Conservation (phyloP, 805 yeast species). For the Saccharomycopsis javanensis region DNA sequence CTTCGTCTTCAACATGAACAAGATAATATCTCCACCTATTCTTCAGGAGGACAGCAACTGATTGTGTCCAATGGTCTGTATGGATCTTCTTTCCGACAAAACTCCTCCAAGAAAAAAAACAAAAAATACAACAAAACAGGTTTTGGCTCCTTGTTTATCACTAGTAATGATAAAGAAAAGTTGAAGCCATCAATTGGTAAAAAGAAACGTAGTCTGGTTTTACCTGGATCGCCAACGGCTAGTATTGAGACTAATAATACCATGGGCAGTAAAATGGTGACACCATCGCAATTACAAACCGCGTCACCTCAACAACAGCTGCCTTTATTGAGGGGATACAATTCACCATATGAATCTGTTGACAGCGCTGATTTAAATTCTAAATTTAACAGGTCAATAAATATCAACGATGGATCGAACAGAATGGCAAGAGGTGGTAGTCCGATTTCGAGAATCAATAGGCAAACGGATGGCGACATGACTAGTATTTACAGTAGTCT, state of each 20-base stretch:
- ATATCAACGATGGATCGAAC: background rate
- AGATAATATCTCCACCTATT: background rate
- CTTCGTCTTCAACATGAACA: background rate
- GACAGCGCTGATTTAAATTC: background rate
- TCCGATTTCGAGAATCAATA: background rate
- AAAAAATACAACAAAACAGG: background rate
- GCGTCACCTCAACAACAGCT: background rate
- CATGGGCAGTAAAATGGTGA: background rate
- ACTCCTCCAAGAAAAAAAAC: background rate
- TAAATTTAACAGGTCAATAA: background rate
- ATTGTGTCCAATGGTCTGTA: background rate
- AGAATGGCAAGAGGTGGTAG: background rate
- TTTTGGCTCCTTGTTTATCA: background rate
- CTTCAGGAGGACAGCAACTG: background rate
- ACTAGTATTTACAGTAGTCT: background rate
- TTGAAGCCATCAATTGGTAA: background rate
- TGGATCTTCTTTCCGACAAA: background rate
- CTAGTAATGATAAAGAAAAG: background rate
- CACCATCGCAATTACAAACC: background rate
- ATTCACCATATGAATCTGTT: background rate
- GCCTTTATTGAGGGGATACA: slow-evolving; percentile 1
- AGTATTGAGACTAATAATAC: background rate
- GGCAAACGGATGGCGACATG: background rate
- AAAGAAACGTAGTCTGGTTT: background rate
- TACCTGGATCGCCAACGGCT: background rate